phyloP scores from a whole-genome alignment of 257 asterid genomes.

The Nicotiana tabacum region DNA sequence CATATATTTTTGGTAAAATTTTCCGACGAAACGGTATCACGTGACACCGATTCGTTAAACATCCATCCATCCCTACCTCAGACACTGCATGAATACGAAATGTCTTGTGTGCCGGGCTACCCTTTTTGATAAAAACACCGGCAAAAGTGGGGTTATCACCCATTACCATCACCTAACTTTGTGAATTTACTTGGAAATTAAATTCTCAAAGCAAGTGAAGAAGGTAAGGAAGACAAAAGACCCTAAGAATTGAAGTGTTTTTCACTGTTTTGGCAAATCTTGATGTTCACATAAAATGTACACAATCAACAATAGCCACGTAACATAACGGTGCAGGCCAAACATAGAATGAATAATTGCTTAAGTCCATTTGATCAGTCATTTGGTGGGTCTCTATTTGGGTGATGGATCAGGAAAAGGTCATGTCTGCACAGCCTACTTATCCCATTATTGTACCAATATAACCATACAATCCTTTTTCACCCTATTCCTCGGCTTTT shows the following conservation, averaged over 20 bases:
- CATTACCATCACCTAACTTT: neutral
- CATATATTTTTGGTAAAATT: too few species aligned
- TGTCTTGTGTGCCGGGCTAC: rapidly evolving
- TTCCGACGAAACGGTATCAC: too few species aligned
- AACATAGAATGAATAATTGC: slow-evolving; percentile 5
- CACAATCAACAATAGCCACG: neutral
- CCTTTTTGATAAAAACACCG: too few species aligned
- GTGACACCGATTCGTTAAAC: too few species aligned
- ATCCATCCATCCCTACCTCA: too few species aligned
- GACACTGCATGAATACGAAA: too few species aligned
- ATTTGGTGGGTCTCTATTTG: slow-evolving; percentile 21
- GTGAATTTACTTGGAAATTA: neutral
- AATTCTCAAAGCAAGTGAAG: neutral
- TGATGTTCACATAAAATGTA: neutral
- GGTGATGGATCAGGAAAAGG: slow-evolving; percentile 10
- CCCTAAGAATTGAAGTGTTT: neutral
- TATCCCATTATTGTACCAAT: neutral
- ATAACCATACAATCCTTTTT: neutral
- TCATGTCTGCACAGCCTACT: neutral
- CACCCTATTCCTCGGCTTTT: neutral
- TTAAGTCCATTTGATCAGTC: slow-evolving; percentile 23
- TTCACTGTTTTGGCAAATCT: neutral
- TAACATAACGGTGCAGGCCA: neutral
- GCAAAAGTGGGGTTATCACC: neutral
- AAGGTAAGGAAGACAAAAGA: neutral